These are phyloP conservation scores for Kuraishia piskuri DNA, from an alignment of 805 yeast genomes.

Conservation along the genomic window DNA sequence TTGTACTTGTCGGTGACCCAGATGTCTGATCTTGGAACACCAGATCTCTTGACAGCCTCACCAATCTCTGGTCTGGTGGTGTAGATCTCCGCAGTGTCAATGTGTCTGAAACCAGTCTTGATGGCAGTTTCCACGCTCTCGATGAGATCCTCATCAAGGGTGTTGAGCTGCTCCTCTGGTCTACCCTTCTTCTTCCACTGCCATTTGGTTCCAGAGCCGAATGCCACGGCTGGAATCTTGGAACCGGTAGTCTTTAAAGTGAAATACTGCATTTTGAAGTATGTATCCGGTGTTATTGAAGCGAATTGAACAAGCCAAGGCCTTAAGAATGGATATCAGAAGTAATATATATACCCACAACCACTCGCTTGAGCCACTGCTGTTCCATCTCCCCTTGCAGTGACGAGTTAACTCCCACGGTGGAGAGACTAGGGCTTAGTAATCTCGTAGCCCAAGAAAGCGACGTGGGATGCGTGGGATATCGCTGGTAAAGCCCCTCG, in stretches of 20 bases:
- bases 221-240: conserved; percentile 36
- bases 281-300: conserved; percentile 7
- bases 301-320: too few species aligned
- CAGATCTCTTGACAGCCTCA: conserved; percentile 33
- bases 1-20: conserved; percentile 57
- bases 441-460: background rate
- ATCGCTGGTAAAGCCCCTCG: too few species aligned
- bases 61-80: conserved; percentile 55
- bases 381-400: background rate
- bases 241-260: conserved; percentile 19
- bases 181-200: conserved; percentile 23
- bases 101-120: conserved; percentile 43
- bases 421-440: background rate
- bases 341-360: too few species aligned
- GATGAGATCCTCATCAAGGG: conserved; percentile 29
- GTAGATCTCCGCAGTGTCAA: conserved; percentile 66
- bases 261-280: conserved; percentile 16
- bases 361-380: too few species aligned
- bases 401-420: background rate
- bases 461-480: background rate
- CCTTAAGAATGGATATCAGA: too few species aligned
- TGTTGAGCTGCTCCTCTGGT: conserved; percentile 8
- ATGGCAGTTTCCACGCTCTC: conserved; percentile 39
- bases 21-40: conserved; percentile 33
- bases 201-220: conserved; percentile 59